Conservation (phyloP, 2,329 filamentous ascomycete species). For the Xylariaceae sp. region DNA sequence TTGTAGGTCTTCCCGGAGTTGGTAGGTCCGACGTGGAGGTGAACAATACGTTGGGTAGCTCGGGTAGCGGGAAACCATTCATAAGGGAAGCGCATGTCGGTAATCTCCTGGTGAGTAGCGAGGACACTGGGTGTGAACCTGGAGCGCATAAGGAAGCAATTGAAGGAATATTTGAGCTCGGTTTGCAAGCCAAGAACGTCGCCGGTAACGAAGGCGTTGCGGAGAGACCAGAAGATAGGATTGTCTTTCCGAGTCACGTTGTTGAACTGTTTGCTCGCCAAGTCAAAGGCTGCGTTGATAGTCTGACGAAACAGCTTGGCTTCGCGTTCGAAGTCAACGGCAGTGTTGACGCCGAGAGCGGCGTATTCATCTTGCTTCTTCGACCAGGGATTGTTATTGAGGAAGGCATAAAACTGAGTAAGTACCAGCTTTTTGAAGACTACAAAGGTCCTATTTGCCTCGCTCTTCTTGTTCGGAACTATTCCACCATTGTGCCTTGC, state of each 20-base stretch:
- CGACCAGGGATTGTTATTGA: constrained; percentile 29
- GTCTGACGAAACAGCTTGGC: constrained; percentile 40
- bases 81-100: constrained; percentile 81
- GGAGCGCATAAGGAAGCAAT: constrained; percentile 55
- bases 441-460: constrained; percentile 20
- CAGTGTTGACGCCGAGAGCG: constrained; percentile 34
- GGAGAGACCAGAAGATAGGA: constrained; percentile 52
- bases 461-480: neutral
- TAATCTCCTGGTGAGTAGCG: constrained; percentile 56
- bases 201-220: constrained; percentile 51
- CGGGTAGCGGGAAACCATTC: constrained; percentile 92
- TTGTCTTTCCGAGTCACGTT: constrained; percentile 39
- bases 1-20: constrained; percentile 98
- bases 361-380: constrained; percentile 27
- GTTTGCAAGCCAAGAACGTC: constrained; percentile 46
- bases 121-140: constrained; percentile 52
- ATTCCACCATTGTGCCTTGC: neutral
- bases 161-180: constrained; percentile 65
- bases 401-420: constrained; percentile 33
- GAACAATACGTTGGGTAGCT: constrained; percentile 71
- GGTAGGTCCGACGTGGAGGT: constrained; percentile 92
- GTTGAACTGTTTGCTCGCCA: constrained; percentile 36
- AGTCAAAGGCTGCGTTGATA: constrained; percentile 40
- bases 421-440: constrained; percentile 24
- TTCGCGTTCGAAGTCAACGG: constrained; percentile 41